These are phyloP conservation scores for Beauveria rudraprayagi DNA, from an alignment of 2,329 filamentous ascomycete species.

Conservation along the genomic window DNA sequence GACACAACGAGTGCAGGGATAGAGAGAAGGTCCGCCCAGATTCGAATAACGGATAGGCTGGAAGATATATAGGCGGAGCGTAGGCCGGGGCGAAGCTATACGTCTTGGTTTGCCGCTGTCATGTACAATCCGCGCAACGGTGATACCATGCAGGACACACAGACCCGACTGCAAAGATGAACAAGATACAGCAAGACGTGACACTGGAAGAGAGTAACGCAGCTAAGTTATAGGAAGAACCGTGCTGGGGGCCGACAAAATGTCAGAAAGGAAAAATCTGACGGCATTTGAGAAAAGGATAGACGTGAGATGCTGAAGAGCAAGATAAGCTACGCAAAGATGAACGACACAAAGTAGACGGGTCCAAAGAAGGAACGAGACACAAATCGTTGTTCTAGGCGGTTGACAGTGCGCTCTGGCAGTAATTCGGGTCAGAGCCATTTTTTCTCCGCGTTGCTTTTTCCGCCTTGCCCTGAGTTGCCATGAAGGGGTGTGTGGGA, in stretches of 20 bases:
- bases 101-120: conserved; percentile 11
- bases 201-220: background rate
- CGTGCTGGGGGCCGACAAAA: background rate
- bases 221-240: background rate
- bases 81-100: conserved; percentile 6
- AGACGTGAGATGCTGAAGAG: background rate
- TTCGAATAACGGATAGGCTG: background rate
- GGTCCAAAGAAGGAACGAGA: conserved; percentile 6
- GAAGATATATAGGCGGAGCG: conserved; percentile 7
- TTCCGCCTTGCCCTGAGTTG: conserved; percentile 8
- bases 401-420: background rate
- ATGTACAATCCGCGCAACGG: conserved; percentile 10
- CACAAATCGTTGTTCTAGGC: background rate
- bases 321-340: background rate
- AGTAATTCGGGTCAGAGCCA: background rate
- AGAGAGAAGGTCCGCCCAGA: background rate
- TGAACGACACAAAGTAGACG: conserved; percentile 1
- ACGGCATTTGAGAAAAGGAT: conserved; percentile 1
- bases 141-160: conserved; percentile 10
- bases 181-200: conserved; percentile 1
- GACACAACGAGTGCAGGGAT: background rate
- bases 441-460: conserved; percentile 11
- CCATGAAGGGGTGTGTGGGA: conserved; percentile 10
- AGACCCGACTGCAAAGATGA: conserved; percentile 7
- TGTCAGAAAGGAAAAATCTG: background rate